Evolutionary conservation across 129 eudicot species (phyloP).

Genomic region (Apium graveolens): DNA sequence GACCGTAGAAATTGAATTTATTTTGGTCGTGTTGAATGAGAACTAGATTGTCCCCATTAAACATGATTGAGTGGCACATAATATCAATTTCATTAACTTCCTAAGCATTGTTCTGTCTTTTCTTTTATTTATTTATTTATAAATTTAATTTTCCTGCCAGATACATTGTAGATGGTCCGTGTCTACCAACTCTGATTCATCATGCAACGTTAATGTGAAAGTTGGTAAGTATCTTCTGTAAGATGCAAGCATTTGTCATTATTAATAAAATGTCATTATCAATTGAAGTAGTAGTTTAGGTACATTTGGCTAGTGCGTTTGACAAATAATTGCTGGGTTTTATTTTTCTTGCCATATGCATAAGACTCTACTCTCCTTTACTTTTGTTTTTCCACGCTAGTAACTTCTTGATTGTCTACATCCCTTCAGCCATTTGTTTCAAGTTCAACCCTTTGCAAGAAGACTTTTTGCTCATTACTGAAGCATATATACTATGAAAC

Average conservation of each 20-base stretch:
- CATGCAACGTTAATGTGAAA: slow-evolving; percentile 59
- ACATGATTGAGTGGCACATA: not conserved
- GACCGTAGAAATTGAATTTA: not conserved
- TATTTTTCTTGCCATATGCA: not conserved
- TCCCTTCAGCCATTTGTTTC: not conserved
- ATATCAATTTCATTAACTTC: not conserved
- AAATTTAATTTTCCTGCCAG: slow-evolving; percentile 32
- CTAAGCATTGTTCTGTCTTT: not conserved
- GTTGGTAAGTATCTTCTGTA: slow-evolving; percentile 47
- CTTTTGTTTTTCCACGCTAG: not conserved
- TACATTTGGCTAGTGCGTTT: not conserved
- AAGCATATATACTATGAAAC: not conserved
- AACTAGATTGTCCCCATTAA: not conserved
- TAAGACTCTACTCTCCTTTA: not conserved
- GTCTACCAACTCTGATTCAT: slow-evolving; percentile 58
- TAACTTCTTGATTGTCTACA: not conserved
- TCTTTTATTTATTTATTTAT: not conserved
- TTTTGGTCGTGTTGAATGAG: not conserved
- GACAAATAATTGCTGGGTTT: not conserved
- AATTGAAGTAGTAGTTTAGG: not conserved
- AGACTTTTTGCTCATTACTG: not conserved
- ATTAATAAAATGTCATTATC: not conserved
- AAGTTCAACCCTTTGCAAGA: not conserved
- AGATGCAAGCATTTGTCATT: not conserved
- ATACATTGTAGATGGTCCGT: slow-evolving; percentile 78